Percentiles rank a stretch among this genome's conserved stretches.
phyloP scores from a whole-genome alignment of 306 rosid species.

The Trifolium repens region DNA sequence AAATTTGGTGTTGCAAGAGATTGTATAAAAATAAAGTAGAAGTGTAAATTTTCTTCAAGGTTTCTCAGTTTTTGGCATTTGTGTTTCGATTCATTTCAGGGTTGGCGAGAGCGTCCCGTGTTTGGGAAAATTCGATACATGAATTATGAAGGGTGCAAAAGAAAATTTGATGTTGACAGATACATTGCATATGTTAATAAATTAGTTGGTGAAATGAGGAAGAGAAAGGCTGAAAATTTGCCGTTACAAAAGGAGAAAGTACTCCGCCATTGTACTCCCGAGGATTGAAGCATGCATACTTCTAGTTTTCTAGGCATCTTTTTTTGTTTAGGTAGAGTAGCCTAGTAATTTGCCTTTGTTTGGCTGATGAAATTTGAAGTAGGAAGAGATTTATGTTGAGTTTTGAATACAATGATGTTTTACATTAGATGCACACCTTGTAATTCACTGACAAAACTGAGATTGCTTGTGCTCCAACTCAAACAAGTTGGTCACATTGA shows the following conservation, averaged over 20 bases:
- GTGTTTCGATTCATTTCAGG: conserved; percentile 52
- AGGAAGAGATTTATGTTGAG: neutral
- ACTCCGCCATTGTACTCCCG: conserved; percentile 31
- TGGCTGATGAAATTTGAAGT: conserved; percentile 25
- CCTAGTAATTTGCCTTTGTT: conserved; percentile 1
- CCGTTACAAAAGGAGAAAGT: conserved; percentile 55
- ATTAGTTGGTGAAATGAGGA: conserved; percentile 62
- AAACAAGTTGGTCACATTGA: conserved; percentile 21
- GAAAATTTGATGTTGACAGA: conserved; percentile 86
- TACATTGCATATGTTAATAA: conserved; percentile 67
- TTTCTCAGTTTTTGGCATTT: conserved; percentile 1
- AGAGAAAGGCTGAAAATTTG: conserved; percentile 64
- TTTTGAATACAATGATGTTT: neutral
- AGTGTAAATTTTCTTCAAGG: neutral
- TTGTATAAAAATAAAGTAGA: neutral
- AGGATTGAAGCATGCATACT: conserved; percentile 15
- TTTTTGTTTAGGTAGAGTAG: conserved; percentile 33
- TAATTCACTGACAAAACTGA: conserved; percentile 7
- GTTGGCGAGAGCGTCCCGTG: conserved; percentile 83
- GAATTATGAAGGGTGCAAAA: conserved; percentile 93
- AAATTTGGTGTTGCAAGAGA: conserved; percentile 10
- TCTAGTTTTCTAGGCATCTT: conserved; percentile 14
- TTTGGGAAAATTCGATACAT: conserved; percentile 94
- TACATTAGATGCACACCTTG: conserved; percentile 5
- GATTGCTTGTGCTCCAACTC: conserved; percentile 17